Conservation (phyloP, 441 rosid species). For the Rhodomyrtus psidioides region DNA sequence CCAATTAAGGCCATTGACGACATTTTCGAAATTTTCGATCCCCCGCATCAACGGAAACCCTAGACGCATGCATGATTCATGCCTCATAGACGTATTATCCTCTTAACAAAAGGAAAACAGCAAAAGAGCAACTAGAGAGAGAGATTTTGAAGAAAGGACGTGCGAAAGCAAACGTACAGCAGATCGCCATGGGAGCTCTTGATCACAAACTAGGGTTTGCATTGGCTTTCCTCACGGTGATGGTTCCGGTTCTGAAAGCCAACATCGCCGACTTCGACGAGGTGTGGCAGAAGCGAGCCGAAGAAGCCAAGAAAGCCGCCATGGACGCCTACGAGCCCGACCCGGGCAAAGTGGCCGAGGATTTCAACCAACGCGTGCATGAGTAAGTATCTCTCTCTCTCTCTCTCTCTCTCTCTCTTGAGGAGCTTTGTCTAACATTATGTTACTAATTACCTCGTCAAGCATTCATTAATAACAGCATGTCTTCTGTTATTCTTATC, state of each 20-base stretch:
- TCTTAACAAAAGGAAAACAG: background rate
- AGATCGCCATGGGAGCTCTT: constrained; percentile 3
- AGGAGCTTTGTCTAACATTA: background rate
- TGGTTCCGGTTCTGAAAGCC: constrained; percentile 5
- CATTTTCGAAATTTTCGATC: background rate
- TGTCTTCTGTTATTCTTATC: background rate
- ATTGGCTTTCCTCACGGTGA: background rate
- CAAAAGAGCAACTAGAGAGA: background rate
- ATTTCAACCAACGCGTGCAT: constrained; percentile 15
- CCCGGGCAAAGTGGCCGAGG: constrained; percentile 10
- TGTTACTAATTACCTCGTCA: background rate
- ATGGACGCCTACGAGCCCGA: constrained; percentile 20
- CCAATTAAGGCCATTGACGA: background rate
- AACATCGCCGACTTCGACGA: constrained; percentile 20
- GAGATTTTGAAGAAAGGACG: background rate
- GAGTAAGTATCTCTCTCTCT: constrained; percentile 2
- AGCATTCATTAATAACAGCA: background rate
- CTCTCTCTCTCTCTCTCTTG: background rate
- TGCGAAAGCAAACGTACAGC: background rate
- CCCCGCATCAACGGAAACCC: background rate
- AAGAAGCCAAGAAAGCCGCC: constrained; percentile 17
- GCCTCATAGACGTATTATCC: background rate
- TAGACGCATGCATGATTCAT: background rate
- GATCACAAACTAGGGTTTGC: background rate
- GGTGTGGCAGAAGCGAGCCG: constrained; percentile 25